Base-by-base conservation (phyloP, 2,329 filamentous ascomycete species). In the Penicillium sp. region DNA sequence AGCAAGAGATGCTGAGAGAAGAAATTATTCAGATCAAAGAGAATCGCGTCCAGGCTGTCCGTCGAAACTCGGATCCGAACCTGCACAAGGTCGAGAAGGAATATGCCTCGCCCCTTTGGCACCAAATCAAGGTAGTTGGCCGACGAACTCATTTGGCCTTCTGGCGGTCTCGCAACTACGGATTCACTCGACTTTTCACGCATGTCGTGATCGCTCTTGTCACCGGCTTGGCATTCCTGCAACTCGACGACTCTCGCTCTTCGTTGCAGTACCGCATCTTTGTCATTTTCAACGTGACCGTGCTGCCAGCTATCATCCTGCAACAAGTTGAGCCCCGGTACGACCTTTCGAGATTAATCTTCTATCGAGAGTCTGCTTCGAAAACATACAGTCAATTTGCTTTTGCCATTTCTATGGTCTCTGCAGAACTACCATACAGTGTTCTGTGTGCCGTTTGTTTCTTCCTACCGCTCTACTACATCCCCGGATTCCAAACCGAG, bases 161-260 rank as follows among this genome's bases (percentile, higher is more conserved):
- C 76, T 96, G 89, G 89, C 81, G 91, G 38, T 89, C 87, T 2
- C 89, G 89, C 31, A 91, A 95, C 74, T 96, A 96, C 69, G 85
- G 90, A 46, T 94, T 95, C 70, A 95, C 90, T 0, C 83, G 90
- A 16, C 76, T 95, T 16, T 95, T 92, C 78, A 92, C 88, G 66
- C 90, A 95, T 68, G 76, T 92, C 53, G 82, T 85, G 54, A 88
- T 95, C 58, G 86, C 88, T 1, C 66, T 95, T 13, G 75, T 95
- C 49, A 90, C 87, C 0, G 91, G 91, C 61, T 79, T 95, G 11
- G 87, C 87, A 30, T 96, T 88, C 69, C 77, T 95, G 43, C 82
- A 90, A 54, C 82, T 95, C 8, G 85, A 92, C 65, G 74, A 91
- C 63, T 90, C 87, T 2, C 82, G 87, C 9, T 76, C 86, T 1